Percentiles rank a stretch among this genome's conserved stretches.
Evolutionary conservation across 495 filamentous ascomycete species (phyloP).

Genomic region (Penicillium pulvis): DNA sequence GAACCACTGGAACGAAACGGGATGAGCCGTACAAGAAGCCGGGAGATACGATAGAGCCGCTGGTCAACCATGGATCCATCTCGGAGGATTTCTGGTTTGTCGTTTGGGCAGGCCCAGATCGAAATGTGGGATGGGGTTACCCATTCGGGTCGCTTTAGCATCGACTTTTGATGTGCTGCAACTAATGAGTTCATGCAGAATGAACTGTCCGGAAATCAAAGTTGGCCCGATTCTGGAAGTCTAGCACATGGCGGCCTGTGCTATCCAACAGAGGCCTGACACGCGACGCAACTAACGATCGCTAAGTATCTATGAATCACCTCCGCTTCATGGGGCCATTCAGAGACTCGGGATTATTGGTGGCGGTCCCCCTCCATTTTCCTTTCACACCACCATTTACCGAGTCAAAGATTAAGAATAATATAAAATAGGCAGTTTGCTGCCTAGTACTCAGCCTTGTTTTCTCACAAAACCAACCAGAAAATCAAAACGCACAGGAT

Average conservation of each 20-base stretch:
- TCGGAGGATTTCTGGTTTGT: slow-evolving; percentile 4
- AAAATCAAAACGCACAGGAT: slow-evolving; percentile 3
- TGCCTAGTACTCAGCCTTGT: slow-evolving; percentile 2
- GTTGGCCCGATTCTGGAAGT: slow-evolving; percentile 26
- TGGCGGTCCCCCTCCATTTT: slow-evolving; percentile 2
- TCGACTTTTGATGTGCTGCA: slow-evolving; percentile 11
- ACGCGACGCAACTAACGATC: slow-evolving; percentile 15
- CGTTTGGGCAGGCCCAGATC: slow-evolving; percentile 13
- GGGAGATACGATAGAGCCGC: slow-evolving; percentile 17
- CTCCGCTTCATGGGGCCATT: neutral
- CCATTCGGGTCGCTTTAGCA: slow-evolving; percentile 7
- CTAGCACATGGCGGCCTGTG: slow-evolving; percentile 26
- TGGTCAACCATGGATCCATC: slow-evolving; percentile 30
- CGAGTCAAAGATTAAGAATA: neutral
- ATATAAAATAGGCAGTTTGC: neutral
- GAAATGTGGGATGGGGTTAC: slow-evolving; percentile 7
- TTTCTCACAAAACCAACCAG: slow-evolving; percentile 12
- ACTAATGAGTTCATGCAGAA: slow-evolving; percentile 28
- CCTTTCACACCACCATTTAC: slow-evolving; percentile 1
- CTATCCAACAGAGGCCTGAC: slow-evolving; percentile 29
- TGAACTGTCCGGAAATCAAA: slow-evolving; percentile 21
- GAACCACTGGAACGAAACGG: slow-evolving; percentile 35
- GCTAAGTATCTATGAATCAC: slow-evolving; percentile 2
- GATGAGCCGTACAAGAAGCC: slow-evolving; percentile 23
- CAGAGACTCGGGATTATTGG: slow-evolving; percentile 6